Percentiles rank a stretch among this genome's conserved stretches.
phyloP scores from a whole-genome alignment of 129 eudicot species.

The Saposhnikovia divaricata region DNA sequence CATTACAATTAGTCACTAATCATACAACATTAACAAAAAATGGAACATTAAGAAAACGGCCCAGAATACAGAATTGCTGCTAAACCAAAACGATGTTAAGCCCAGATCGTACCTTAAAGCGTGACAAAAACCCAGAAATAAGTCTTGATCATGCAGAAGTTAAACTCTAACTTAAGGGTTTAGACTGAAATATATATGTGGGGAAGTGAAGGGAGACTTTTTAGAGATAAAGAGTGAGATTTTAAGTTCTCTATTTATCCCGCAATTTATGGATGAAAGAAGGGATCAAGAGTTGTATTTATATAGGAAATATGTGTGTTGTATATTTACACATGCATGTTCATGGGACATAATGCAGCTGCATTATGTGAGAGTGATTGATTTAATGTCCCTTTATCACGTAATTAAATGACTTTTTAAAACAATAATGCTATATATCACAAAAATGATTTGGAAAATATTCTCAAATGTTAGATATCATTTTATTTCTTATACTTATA shows the following conservation, averaged over 20 bases:
- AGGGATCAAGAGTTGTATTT: background rate
- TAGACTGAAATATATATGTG: background rate
- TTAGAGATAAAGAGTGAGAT: background rate
- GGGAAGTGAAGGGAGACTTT: background rate
- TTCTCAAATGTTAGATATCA: no score
- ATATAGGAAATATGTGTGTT: background rate
- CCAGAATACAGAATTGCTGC: background rate
- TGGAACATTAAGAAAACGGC: background rate
- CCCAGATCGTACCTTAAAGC: background rate
- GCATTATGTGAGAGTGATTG: background rate
- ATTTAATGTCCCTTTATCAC: background rate
- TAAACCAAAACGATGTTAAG: background rate
- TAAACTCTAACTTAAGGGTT: background rate
- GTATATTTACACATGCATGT: background rate
- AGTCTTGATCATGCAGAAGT: background rate
- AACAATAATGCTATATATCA: no score
- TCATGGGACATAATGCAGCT: background rate
- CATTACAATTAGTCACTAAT: background rate
- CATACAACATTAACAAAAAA: background rate
- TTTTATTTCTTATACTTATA: no score
- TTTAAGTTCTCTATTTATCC: background rate
- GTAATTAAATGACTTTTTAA: background rate
- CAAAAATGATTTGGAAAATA: no score
- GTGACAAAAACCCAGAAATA: background rate
- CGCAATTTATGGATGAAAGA: background rate